Percentiles rank a stretch among this genome's conserved stretches.
These are phyloP conservation scores for Coprinellus aureogranulatus DNA, from an alignment of 768 basidiomycete genomes.

Conservation along the genomic window DNA sequence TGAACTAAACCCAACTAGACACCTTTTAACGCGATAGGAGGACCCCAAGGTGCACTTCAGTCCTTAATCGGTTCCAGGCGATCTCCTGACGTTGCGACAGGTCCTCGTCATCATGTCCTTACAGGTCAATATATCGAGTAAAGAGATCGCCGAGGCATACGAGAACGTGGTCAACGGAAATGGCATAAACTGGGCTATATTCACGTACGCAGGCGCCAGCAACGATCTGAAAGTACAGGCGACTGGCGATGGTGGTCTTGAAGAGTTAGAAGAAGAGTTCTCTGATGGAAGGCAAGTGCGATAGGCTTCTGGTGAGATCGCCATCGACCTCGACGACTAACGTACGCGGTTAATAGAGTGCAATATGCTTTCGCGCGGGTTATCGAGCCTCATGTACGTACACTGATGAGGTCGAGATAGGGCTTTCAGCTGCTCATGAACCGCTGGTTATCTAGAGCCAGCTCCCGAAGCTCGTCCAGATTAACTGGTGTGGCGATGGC, in stretches of 20 bases:
- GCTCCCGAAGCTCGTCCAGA: slow-evolving; percentile 88
- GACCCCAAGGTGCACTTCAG: background rate
- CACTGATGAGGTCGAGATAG: background rate
- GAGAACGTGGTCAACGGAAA: slow-evolving; percentile 66
- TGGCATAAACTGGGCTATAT: slow-evolving; percentile 73
- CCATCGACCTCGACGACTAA: slow-evolving; percentile 8
- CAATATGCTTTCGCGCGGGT: slow-evolving; percentile 92
- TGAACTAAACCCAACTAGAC: too few species aligned
- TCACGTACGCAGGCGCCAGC: slow-evolving; percentile 76
- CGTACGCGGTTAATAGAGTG: slow-evolving; percentile 53
- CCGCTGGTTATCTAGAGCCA: slow-evolving; percentile 54
- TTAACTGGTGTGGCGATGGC: slow-evolving; percentile 97
- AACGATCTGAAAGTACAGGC: slow-evolving; percentile 88
- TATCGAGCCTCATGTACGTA: slow-evolving; percentile 75
- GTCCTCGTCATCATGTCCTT: slow-evolving; percentile 57
- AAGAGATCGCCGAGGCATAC: slow-evolving; percentile 71
- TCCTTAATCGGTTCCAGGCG: background rate
- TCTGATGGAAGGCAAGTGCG: slow-evolving; percentile 78
- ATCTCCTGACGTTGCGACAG: background rate
- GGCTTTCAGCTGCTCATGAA: slow-evolving; percentile 4
- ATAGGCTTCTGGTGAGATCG: slow-evolving; percentile 8
- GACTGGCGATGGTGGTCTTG: slow-evolving; percentile 82
- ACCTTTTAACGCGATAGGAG: background rate
- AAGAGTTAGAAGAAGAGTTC: slow-evolving; percentile 92
- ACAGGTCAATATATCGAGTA: slow-evolving; percentile 74